Percentiles rank a stretch among this genome's conserved stretches.
Evolutionary conservation across 192 early-diverging fungal genomes (phyloP).

Genomic region (Coemansia sp.): DNA sequence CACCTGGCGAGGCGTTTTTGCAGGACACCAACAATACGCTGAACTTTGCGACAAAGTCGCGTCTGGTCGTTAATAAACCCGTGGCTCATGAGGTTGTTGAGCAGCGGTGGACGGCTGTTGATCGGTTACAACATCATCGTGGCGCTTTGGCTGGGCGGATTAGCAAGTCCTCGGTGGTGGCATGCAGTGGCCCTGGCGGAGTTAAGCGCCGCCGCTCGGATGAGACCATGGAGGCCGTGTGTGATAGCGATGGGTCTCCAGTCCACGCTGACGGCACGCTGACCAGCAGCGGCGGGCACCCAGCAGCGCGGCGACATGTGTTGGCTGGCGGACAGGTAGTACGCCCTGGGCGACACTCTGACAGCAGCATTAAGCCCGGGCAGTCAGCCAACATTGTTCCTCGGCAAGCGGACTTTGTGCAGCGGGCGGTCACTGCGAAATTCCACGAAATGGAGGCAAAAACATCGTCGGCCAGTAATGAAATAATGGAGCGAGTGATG

Average conservation of each 20-base stretch:
- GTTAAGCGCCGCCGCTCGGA: slow-evolving; percentile 45
- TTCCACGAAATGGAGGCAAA: slow-evolving; percentile 28
- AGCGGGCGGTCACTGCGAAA: slow-evolving; percentile 20
- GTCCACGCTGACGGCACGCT: background rate
- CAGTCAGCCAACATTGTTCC: slow-evolving; percentile 8
- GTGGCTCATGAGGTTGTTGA: slow-evolving; percentile 52
- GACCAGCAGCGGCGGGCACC: background rate
- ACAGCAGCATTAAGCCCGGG: background rate
- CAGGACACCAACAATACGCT: slow-evolving; percentile 64
- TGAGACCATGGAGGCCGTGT: background rate
- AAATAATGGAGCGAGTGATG: slow-evolving; percentile 53
- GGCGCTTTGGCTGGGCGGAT: slow-evolving; percentile 15
- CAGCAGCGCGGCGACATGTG: slow-evolving; percentile 9
- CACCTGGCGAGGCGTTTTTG: slow-evolving; percentile 58
- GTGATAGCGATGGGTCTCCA: background rate
- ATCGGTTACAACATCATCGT: slow-evolving; percentile 45
- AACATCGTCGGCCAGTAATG: slow-evolving; percentile 31
- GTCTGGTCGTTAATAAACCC: slow-evolving; percentile 64
- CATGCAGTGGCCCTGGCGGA: slow-evolving; percentile 9
- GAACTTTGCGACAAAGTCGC: slow-evolving; percentile 66
- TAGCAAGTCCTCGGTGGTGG: slow-evolving; percentile 14
- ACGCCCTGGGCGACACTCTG: slow-evolving; percentile 18
- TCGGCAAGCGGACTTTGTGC: slow-evolving; percentile 24
- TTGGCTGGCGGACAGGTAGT: background rate
- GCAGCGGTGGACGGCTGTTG: slow-evolving; percentile 37